Percentiles rank a stretch among this genome's conserved stretches.
These are phyloP conservation scores for Tulasnella sp. DNA, from an alignment of 768 basidiomycete species.

Conservation along the genomic window DNA sequence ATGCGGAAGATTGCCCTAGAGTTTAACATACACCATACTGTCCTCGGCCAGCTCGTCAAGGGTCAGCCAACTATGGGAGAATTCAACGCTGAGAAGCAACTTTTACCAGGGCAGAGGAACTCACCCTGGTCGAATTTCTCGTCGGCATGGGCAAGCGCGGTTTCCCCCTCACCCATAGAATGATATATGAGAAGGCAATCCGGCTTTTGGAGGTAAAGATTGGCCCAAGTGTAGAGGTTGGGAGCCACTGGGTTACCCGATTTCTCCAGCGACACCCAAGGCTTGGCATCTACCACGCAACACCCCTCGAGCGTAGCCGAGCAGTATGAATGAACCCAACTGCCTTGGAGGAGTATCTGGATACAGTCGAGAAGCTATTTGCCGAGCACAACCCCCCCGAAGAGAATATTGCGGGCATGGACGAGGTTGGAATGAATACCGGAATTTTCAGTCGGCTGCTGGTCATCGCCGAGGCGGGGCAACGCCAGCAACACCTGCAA, in stretches of 20 bases:
- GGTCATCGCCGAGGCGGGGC: constrained; percentile 34
- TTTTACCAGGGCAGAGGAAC: constrained; percentile 43
- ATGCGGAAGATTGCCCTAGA: background rate
- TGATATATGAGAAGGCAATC: constrained; percentile 47
- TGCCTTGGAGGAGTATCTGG: constrained; percentile 24
- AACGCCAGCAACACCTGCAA: background rate
- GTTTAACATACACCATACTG: constrained; percentile 35
- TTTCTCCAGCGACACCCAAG: constrained; percentile 31
- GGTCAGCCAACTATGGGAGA: constrained; percentile 40
- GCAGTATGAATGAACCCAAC: background rate
- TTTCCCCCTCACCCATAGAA: constrained; percentile 46
- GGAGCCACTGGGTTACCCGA: constrained; percentile 25
- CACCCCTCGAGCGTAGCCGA: constrained; percentile 27
- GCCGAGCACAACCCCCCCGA: background rate
- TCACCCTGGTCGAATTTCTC: background rate
- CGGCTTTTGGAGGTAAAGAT: constrained; percentile 28
- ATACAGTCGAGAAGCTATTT: constrained; percentile 24
- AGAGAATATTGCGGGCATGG: constrained; percentile 34
- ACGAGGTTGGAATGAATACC: constrained; percentile 32
- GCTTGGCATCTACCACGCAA: constrained; percentile 26
- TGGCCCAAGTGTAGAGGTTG: background rate
- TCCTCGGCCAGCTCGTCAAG: constrained; percentile 37
- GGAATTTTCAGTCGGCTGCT: background rate
- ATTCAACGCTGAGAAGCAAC: constrained; percentile 42
- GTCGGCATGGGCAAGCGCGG: constrained; percentile 41